Conservation (phyloP, 345 rosid species). For the Lepidium sativum region DNA sequence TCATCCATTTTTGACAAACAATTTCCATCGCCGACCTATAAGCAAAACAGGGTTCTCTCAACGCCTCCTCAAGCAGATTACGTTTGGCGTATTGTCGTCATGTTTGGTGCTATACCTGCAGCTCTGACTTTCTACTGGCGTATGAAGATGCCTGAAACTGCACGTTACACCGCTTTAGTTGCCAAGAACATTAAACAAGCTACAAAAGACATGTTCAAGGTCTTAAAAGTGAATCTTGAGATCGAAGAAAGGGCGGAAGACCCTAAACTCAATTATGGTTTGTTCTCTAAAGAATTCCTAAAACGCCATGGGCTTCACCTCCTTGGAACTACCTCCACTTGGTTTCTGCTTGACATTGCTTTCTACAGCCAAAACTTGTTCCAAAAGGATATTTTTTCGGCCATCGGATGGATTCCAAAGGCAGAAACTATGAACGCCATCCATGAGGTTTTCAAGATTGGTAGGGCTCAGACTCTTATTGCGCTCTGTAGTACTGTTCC, state of each 20-base stretch:
- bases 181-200: slow-evolving; percentile 63
- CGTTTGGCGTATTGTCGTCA: slow-evolving; percentile 53
- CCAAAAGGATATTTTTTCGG: slow-evolving; percentile 60
- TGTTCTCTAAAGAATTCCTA: slow-evolving; percentile 40
- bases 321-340: slow-evolving; percentile 48
- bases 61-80: slow-evolving; percentile 56
- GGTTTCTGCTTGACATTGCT: slow-evolving; percentile 67
- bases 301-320: slow-evolving; percentile 51
- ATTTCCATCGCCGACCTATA: slow-evolving; percentile 38
- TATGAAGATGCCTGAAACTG: slow-evolving; percentile 84
- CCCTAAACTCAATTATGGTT: slow-evolving; percentile 34
- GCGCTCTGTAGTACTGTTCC: slow-evolving; percentile 67
- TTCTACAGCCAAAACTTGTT: slow-evolving; percentile 68
- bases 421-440: slow-evolving; percentile 54
- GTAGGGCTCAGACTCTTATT: slow-evolving; percentile 58
- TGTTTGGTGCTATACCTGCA: slow-evolving; percentile 72
- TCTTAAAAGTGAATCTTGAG: slow-evolving; percentile 48
- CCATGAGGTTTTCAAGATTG: slow-evolving; percentile 51
- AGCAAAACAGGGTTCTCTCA: slow-evolving; percentile 32
- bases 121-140: slow-evolving; percentile 57
- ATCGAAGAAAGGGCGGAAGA: slow-evolving; percentile 32
- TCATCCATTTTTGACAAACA: slow-evolving; percentile 31
- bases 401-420: slow-evolving; percentile 62
- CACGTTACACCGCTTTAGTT: slow-evolving; percentile 72
- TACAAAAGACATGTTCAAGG: slow-evolving; percentile 61